Percentiles rank a stretch among this genome's conserved stretches.
phyloP scores from a whole-genome alignment of 768 basidiomycete species.

The Auricularia cornea region DNA sequence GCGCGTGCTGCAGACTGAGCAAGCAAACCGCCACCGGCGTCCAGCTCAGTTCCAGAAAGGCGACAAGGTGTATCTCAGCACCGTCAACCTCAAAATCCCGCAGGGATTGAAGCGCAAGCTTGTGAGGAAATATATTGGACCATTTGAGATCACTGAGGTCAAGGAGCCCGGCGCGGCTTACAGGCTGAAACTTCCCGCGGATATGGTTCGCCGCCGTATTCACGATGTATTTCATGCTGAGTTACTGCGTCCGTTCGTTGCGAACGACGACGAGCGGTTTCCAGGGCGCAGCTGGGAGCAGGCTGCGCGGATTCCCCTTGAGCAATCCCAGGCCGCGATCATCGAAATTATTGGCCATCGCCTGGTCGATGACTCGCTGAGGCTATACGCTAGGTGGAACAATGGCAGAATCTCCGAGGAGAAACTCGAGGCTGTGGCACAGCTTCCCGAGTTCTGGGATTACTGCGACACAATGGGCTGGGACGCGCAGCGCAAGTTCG shows the following conservation, averaged over 20 bases:
- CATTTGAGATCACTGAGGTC: slow-evolving; percentile 21
- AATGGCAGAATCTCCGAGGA: background rate
- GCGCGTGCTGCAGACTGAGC: slow-evolving; percentile 1
- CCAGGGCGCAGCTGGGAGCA: slow-evolving; percentile 17
- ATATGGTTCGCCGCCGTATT: slow-evolving; percentile 12
- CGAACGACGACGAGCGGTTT: slow-evolving; percentile 32
- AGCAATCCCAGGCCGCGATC: background rate
- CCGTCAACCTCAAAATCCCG: slow-evolving; percentile 27
- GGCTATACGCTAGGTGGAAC: background rate
- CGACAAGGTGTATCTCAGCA: slow-evolving; percentile 29
- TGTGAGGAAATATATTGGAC: slow-evolving; percentile 31
- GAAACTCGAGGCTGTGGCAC: no score
- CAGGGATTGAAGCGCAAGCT: slow-evolving; percentile 28
- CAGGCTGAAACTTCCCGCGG: slow-evolving; percentile 16
- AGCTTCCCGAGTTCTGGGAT: no score
- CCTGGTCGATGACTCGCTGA: background rate
- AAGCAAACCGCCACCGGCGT: slow-evolving; percentile 1
- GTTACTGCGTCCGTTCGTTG: slow-evolving; percentile 18
- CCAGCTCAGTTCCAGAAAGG: slow-evolving; percentile 16
- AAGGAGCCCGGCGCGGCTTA: slow-evolving; percentile 14
- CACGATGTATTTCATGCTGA: slow-evolving; percentile 30
- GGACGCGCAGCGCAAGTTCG: no score
- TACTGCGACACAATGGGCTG: no score
- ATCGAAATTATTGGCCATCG: background rate
- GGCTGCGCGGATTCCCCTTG: background rate